Conservation (phyloP, 306 rosid species). For the Casuarina cunninghamiana region DNA sequence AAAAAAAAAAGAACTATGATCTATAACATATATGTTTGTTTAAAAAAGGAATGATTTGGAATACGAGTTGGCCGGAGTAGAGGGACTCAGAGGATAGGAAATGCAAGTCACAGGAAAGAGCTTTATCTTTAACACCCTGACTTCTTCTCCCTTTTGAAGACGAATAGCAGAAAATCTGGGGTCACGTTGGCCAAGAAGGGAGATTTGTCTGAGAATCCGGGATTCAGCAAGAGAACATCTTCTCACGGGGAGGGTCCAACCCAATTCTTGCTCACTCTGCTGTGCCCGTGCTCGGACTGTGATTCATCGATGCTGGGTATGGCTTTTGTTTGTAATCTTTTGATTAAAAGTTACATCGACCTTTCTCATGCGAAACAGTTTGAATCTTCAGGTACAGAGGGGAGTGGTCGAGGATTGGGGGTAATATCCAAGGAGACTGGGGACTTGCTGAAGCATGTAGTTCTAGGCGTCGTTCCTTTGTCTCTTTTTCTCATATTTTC, state of each 20-base stretch:
- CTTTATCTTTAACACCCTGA: constrained; percentile 29
- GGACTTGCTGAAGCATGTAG: constrained; percentile 63
- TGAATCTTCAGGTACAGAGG: constrained; percentile 74
- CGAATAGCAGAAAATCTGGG: constrained; percentile 32
- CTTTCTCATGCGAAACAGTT: neutral
- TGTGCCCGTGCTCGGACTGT: constrained; percentile 68
- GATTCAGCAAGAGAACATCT: constrained; percentile 15
- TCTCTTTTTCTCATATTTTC: constrained; percentile 58
- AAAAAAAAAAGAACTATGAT: too few relatives aligned
- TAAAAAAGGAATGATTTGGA: too few relatives aligned
- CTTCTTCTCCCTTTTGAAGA: constrained; percentile 27
- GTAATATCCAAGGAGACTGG: constrained; percentile 66
- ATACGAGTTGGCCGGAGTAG: too few relatives aligned
- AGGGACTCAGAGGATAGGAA: constrained; percentile 5
- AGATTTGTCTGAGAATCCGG: constrained; percentile 35
- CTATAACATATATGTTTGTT: too few relatives aligned
- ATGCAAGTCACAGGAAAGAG: constrained; percentile 40
- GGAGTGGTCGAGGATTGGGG: constrained; percentile 97
- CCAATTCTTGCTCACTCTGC: constrained; percentile 52
- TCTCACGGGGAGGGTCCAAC: constrained; percentile 42
- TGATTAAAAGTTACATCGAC: neutral
- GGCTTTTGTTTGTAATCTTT: neutral
- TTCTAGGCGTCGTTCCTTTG: constrained; percentile 67
- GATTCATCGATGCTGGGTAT: constrained; percentile 87
- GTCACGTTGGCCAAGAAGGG: constrained; percentile 38